These are phyloP conservation scores for Aspergillus indologenus DNA, from an alignment of 495 filamentous ascomycete species.

Conservation along the genomic window DNA sequence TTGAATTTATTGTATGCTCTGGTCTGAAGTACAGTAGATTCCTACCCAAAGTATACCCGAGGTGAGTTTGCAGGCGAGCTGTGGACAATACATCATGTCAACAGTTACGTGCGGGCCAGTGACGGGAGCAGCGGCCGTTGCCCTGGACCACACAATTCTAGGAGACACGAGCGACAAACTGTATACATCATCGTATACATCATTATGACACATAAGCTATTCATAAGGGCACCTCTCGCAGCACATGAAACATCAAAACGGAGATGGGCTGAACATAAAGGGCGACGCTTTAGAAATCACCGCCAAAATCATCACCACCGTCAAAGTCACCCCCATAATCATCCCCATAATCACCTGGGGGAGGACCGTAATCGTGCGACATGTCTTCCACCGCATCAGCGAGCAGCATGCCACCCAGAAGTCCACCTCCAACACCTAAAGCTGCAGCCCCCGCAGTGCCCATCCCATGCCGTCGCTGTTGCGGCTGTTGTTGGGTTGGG, in stretches of 20 bases:
- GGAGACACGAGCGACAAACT: too few relatives aligned
- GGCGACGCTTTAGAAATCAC: constrained; percentile 18
- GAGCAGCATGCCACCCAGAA: constrained; percentile 68
- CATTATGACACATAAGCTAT: not conserved
- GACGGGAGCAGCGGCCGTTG: too few relatives aligned
- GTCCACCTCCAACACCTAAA: constrained; percentile 71
- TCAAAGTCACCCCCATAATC: constrained; percentile 33
- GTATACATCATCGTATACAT: too few relatives aligned
- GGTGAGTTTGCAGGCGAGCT: too few relatives aligned
- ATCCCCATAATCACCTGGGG: constrained; percentile 30
- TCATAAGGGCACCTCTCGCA: not conserved
- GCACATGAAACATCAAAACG: not conserved
- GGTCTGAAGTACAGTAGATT: too few relatives aligned
- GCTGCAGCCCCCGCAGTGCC: constrained; percentile 69
- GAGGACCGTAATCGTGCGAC: constrained; percentile 52
- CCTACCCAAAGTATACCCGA: too few relatives aligned
- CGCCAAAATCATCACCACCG: constrained; percentile 47
- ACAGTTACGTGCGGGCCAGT: too few relatives aligned
- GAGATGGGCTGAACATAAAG: constrained; percentile 1
- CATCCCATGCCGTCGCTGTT: constrained; percentile 43
- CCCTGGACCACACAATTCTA: too few relatives aligned
- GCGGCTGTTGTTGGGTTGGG: constrained; percentile 25
- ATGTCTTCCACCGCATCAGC: constrained; percentile 46
- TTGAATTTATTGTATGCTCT: too few relatives aligned
- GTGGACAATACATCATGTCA: too few relatives aligned